Conservation (phyloP, 2,329 filamentous ascomycete species). For the Samsoniella hepiali region DNA sequence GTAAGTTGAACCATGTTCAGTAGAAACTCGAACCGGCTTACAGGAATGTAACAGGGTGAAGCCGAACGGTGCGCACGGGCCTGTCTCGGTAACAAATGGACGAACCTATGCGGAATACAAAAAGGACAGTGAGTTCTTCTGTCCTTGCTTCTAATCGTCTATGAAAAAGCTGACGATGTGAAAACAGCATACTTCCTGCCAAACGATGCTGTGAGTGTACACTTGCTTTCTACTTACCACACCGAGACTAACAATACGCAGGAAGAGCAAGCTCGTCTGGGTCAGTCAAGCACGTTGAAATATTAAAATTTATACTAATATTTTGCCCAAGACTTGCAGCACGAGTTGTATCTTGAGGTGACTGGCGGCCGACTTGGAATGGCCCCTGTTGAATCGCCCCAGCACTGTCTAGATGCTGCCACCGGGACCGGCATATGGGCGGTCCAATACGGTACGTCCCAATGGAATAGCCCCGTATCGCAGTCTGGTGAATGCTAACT, state of each 20-base stretch:
- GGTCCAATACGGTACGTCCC: neutral
- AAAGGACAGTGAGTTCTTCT: neutral
- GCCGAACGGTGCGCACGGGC: neutral
- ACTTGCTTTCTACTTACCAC: no score
- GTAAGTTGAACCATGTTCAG: neutral
- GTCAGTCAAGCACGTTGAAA: neutral
- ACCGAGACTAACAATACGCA: neutral
- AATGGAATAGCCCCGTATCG: neutral
- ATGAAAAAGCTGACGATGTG: no score
- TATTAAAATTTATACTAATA: no score
- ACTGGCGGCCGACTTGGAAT: neutral
- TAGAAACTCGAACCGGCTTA: neutral
- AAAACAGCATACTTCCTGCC: neutral
- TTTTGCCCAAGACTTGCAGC: neutral
- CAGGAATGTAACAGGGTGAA: neutral
- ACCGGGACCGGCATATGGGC: constrained; percentile 1
- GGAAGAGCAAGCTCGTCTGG: constrained; percentile 3
- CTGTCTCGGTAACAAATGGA: neutral
- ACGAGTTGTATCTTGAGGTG: neutral
- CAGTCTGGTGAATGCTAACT: no score
- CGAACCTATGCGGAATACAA: neutral
- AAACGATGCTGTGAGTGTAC: neutral
- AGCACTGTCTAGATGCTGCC: neutral
- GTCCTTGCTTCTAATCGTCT: neutral
- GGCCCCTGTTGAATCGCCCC: neutral